phyloP scores from a whole-genome alignment of 1,284 basidiomycete genomes.

The Anthracocystis walkeri region DNA sequence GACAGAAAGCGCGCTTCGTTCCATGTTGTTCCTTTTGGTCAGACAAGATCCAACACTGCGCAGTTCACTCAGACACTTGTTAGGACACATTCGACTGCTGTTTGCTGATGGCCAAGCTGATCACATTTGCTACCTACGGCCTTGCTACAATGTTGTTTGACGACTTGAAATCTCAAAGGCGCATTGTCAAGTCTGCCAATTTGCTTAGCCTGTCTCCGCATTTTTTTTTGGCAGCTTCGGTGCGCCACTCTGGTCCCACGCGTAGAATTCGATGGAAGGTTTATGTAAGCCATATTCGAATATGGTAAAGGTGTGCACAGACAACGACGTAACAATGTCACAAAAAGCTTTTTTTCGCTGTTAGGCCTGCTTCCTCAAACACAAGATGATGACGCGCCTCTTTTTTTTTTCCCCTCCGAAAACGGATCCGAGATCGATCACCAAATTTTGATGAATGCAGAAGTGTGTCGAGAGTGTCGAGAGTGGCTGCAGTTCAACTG shows the following conservation, averaged over 20 bases:
- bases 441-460: constrained; percentile 10
- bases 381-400: constrained; percentile 6
- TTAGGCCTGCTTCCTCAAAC: not conserved
- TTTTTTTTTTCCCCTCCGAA: not conserved
- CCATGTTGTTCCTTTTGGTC: constrained; percentile 32
- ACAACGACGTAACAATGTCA: constrained; percentile 16
- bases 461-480: not conserved
- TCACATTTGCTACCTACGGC: too few relatives aligned
- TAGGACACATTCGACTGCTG: too few relatives aligned
- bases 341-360: not conserved
- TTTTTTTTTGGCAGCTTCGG: not conserved
- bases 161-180: not conserved
- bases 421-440: constrained; percentile 49
- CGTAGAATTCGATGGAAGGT: constrained; percentile 52
- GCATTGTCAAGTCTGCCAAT: not conserved
- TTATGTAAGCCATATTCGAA: constrained; percentile 45
- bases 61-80: not conserved
- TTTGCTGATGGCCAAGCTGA: too few relatives aligned
- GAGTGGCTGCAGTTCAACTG: not conserved
- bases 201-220: not conserved
- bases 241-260: not conserved
- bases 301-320: too few relatives aligned
- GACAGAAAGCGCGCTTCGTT: constrained; percentile 14
- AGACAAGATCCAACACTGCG: not conserved
- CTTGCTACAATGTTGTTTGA: too few relatives aligned